Base-by-base conservation (phyloP, 306 rosid genomes). In the Albizia julibrissin region DNA sequence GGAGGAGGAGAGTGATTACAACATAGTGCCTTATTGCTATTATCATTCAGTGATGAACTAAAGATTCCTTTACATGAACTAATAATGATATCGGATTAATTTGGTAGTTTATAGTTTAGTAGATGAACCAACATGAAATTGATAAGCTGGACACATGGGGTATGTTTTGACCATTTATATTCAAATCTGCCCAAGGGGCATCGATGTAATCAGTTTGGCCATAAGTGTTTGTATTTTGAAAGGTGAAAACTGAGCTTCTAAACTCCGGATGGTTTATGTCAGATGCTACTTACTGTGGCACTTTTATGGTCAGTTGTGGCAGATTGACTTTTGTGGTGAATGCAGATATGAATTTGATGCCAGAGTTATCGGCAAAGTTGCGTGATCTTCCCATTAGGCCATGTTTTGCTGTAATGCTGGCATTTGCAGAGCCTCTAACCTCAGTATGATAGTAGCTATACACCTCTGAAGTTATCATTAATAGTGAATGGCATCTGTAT, bases 341-440 rank as follows among this genome's bases (percentile, higher is more conserved):
- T 83, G 92, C 90, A 95, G 98, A 91, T 86, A 62, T 83, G 64
- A 91, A 72, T 69, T 82, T 93, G 81, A 84, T 84, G 84, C 93
- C 98, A 40, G 92, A 91, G 83, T 81, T 89, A 72, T 89, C 94
- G 8, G 89, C 76, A 43, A 92, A 87, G 91, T 81, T 95, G 87
- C 85, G 76, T 24, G 82, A 87, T 80, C 82, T 93, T 88, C 91
- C 93, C n/a, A 92, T 87, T 78, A 81, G 74, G 76, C 94, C 99
- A 3, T 88, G 97, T 80, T 95, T 93, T 67, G 85, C 90, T 78
- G 91, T 95, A 78, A 92, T 93, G 98, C 91, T 92, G 85, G 98
- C 98, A 80, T 93, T 93, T 88, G 80, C 86, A 9, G 94, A 89
- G 84, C 97, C 99, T 91, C 90, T 91, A 42, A 82, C 91, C 59